Evolutionary conservation across 2,329 filamentous ascomycete species (phyloP).

Genomic region (Fusarium vanettenii): DNA sequence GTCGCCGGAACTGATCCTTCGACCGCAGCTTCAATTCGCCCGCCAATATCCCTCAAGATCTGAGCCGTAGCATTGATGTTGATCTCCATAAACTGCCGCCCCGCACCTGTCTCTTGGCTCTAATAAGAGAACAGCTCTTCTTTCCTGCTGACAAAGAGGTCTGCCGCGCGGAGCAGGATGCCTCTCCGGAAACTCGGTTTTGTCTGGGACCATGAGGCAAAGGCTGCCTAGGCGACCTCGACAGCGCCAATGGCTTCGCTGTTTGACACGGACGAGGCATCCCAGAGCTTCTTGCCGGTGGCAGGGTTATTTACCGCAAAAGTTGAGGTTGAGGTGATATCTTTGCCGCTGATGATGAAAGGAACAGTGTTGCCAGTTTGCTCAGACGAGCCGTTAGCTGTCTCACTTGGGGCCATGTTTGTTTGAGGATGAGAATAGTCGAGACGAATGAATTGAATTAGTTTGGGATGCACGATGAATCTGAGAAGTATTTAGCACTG

Average conservation of each 20-base stretch:
- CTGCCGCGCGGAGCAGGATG: slow-evolving; percentile 75
- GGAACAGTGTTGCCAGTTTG: slow-evolving; percentile 41
- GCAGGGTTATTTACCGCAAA: slow-evolving; percentile 68
- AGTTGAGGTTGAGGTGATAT: slow-evolving; percentile 57
- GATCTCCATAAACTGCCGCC: slow-evolving; percentile 51
- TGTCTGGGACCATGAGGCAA: slow-evolving; percentile 73
- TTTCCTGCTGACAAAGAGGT: slow-evolving; percentile 67
- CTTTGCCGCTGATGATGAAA: slow-evolving; percentile 55
- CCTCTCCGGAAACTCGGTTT: slow-evolving; percentile 72
- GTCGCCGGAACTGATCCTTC: slow-evolving; percentile 49
- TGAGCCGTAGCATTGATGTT: slow-evolving; percentile 50
- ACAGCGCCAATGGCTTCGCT: slow-evolving; percentile 64
- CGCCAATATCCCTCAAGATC: slow-evolving; percentile 54
- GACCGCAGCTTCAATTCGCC: slow-evolving; percentile 49
- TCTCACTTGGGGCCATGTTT: not conserved
- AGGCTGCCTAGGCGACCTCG: slow-evolving; percentile 68
- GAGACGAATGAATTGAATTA: not conserved
- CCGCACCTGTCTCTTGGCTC: slow-evolving; percentile 58
- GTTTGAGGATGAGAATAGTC: not conserved
- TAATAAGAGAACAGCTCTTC: slow-evolving; percentile 72
- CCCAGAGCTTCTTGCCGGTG: slow-evolving; percentile 62
- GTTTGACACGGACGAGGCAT: slow-evolving; percentile 66
- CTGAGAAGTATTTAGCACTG: not conserved
- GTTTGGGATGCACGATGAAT: not conserved
- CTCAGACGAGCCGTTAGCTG: not conserved